Conservation (phyloP, 306 rosid species). For the Vicia sativa region DNA sequence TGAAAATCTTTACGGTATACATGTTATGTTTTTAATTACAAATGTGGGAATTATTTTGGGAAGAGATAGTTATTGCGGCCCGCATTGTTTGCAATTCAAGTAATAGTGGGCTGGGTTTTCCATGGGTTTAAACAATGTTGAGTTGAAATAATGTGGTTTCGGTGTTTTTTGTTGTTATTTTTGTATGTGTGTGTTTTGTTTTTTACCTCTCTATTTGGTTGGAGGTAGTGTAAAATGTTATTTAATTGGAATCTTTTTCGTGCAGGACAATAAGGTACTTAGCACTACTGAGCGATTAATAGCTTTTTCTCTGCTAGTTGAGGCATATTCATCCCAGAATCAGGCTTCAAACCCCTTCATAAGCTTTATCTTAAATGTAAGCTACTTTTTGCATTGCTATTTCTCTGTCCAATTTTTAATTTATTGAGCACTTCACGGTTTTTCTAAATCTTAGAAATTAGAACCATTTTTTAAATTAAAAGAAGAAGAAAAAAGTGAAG, state of each 20-base stretch:
- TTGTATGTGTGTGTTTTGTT: not conserved
- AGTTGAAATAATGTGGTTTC: not conserved
- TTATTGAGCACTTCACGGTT: not conserved
- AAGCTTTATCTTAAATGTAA: conserved; percentile 64
- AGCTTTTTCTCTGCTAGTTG: conserved; percentile 73
- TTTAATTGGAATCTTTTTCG: conserved; percentile 20
- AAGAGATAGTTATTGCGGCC: too few species aligned
- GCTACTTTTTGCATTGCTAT: conserved; percentile 27
- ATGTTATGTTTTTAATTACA: too few species aligned
- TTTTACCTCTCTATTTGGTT: not conserved
- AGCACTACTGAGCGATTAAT: conserved; percentile 60
- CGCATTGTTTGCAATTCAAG: too few species aligned
- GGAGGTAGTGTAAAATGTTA: conserved; percentile 18
- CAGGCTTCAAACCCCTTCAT: conserved; percentile 79
- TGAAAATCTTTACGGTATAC: too few species aligned
- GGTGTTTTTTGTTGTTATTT: not conserved
- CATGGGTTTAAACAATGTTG: not conserved
- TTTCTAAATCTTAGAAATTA: conserved; percentile 7
- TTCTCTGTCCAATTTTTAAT: not conserved
- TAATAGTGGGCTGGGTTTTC: conserved; percentile 9
- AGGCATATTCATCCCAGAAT: conserved; percentile 73
- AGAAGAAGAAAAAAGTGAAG: not conserved
- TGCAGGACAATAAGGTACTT: conserved; percentile 48
- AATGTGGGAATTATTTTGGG: too few species aligned
- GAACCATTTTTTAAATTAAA: conserved; percentile 14